Base-by-base conservation (phyloP, 2,329 filamentous ascomycete species). In the Ceratocystis papillata region DNA sequence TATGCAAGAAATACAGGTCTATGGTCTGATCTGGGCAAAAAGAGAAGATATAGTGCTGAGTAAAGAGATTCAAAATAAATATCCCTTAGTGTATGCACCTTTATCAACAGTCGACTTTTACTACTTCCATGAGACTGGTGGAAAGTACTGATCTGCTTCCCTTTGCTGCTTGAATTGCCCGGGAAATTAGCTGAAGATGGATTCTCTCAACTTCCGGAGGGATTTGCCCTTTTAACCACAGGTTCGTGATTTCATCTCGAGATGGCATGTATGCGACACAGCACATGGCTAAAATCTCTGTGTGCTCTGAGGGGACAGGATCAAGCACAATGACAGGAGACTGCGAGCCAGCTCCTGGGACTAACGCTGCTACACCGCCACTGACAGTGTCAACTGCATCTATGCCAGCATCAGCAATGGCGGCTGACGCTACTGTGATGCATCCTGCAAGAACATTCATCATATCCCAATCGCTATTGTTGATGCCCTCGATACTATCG, bases 371-470 rank as follows among this genome's bases (percentile, higher is more conserved):
- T 50, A 97, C 90, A 33, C 94, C 94, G 8, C 92, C 94, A 37
- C 88, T 84, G 20, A 96, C 87, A 41, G 93, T 83, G 77, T 96
- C 94, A 61, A 97, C 87, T 73, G 91, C 96, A 73, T 99, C 94
- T 68, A 99, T 96, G 7, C 91, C 91, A 0, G 94, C 94, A 77
- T 99, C 94, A 2, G 88, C 89, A 72, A 99, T 85, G 15, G 94
- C 94, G 8, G 93, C 93, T 65, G 91, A 92, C 8, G 93, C 90
- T 65, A 95, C 93, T 0, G 91, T 97, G 71, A 99, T 91, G 73
- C 92, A 96, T 0, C 90, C 90, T 30, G 90, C 87, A 22, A 99
- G 79, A 57, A 96, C 89, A 74, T 89, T 94, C 89, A 97, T 93
- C 77, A 89, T 83, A 8, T 91, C 90, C 87, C 90, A 95, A 15